These are phyloP conservation scores for Trichocladium uniseriatum DNA, from an alignment of 495 filamentous ascomycete genomes.

Conservation along the genomic window DNA sequence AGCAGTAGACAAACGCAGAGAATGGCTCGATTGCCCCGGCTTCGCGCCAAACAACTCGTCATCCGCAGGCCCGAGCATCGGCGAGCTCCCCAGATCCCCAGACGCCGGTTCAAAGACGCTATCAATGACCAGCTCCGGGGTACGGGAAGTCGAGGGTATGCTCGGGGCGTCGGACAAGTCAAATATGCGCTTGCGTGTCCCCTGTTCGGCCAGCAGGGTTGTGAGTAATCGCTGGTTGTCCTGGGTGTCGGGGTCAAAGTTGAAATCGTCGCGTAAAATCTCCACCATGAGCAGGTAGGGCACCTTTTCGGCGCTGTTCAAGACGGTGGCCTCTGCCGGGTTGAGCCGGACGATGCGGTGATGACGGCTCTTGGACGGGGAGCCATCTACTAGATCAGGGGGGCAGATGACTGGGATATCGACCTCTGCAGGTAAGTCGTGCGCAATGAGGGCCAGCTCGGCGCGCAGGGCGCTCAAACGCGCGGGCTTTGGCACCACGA, in stretches of 20 bases:
- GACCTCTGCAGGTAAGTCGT: constrained; percentile 65
- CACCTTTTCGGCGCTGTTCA: constrained; percentile 72
- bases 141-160: constrained; percentile 25
- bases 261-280: constrained; percentile 63
- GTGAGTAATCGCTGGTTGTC: constrained; percentile 54
- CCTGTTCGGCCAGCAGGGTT: constrained; percentile 53
- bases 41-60: constrained; percentile 25
- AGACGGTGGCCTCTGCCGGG: constrained; percentile 65
- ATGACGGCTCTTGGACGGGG: constrained; percentile 54
- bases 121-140: constrained; percentile 42
- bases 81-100: constrained; percentile 61
- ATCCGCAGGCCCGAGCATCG: constrained; percentile 48
- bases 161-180: constrained; percentile 44
- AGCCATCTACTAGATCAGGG: constrained; percentile 53
- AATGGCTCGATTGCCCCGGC: constrained; percentile 17
- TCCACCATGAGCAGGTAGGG: constrained; percentile 72
- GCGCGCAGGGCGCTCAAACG: constrained; percentile 65
- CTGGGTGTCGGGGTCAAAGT: constrained; percentile 57
- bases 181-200: constrained; percentile 53
- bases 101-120: constrained; percentile 67
- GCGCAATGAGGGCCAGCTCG: constrained; percentile 62
- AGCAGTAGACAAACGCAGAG: constrained; percentile 47
- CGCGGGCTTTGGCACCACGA: constrained; percentile 63
- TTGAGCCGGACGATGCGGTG: constrained; percentile 68
- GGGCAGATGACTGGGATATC: constrained; percentile 70